phyloP scores from a whole-genome alignment of 1,284 basidiomycete species.

The Mycosarcoma mackinlayi region DNA sequence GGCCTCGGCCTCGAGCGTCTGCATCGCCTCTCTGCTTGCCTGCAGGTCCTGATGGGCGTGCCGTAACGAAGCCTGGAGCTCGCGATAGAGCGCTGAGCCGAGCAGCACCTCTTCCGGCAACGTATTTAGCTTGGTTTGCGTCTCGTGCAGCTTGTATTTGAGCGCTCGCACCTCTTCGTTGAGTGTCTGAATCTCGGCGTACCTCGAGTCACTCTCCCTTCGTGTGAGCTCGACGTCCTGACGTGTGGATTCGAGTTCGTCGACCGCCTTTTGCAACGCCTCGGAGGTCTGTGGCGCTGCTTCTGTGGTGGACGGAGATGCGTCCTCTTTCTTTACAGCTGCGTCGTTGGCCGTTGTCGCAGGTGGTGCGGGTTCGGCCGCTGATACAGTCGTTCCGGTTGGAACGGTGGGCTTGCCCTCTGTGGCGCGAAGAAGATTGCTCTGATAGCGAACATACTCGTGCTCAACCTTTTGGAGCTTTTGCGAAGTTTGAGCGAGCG shows the following conservation, averaged over 20 bases:
- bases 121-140: constrained; percentile 26
- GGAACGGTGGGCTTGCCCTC: constrained; percentile 42
- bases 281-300: constrained; percentile 16
- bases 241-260: constrained; percentile 31
- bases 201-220: constrained; percentile 44
- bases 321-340: constrained; percentile 15
- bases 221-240: constrained; percentile 44
- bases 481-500: constrained; percentile 24
- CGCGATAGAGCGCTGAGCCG: constrained; percentile 33
- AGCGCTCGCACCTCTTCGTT: constrained; percentile 41
- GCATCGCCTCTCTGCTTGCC: constrained; percentile 19
- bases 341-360: background rate
- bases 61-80: constrained; percentile 27
- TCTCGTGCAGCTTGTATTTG: constrained; percentile 36
- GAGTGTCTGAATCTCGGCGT: constrained; percentile 48
- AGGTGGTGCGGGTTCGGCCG: constrained; percentile 9
- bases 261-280: constrained; percentile 34
- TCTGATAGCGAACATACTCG: constrained; percentile 51
- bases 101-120: constrained; percentile 42
- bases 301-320: constrained; percentile 4
- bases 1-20: constrained; percentile 53
- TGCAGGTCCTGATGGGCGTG: constrained; percentile 30
- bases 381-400: constrained; percentile 17
- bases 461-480: constrained; percentile 46
- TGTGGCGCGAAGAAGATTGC: constrained; percentile 47